These are phyloP conservation scores for Botrytis paeoniae DNA, from an alignment of 2,329 filamentous ascomycete species.

Conservation along the genomic window DNA sequence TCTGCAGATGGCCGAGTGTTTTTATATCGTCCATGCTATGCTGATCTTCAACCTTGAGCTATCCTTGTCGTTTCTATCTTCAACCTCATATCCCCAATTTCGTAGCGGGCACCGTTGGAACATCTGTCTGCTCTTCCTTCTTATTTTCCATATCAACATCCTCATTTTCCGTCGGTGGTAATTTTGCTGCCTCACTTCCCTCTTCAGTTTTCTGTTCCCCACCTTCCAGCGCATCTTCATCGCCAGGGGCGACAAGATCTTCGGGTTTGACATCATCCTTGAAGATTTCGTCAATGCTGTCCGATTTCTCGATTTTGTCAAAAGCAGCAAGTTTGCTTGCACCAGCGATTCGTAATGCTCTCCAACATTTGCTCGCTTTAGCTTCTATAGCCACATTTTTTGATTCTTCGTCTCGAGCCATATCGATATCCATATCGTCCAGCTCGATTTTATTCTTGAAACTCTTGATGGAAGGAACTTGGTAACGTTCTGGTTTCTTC, in stretches of 20 bases:
- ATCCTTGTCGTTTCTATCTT: background rate
- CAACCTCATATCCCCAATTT: background rate
- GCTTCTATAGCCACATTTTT: slow-evolving; percentile 60
- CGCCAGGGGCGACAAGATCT: slow-evolving; percentile 35
- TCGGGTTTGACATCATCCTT: slow-evolving; percentile 45
- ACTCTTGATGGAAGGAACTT: slow-evolving; percentile 64
- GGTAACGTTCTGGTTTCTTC: slow-evolving; percentile 62
- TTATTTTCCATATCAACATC: slow-evolving; percentile 16
- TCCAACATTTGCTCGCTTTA: slow-evolving; percentile 88
- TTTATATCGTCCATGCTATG: background rate
- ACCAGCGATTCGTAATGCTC: slow-evolving; percentile 77
- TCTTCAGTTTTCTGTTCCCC: slow-evolving; percentile 28
- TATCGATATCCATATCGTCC: slow-evolving; percentile 82
- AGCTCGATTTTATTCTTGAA: slow-evolving; percentile 73
- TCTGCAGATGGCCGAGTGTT: background rate
- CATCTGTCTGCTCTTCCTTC: background rate
- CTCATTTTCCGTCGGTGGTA: slow-evolving; percentile 9
- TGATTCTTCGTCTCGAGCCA: slow-evolving; percentile 62
- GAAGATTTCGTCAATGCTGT: slow-evolving; percentile 62
- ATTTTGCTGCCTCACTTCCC: slow-evolving; percentile 16
- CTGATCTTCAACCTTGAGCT: background rate
- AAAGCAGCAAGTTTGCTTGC: slow-evolving; percentile 72
- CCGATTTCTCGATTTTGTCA: slow-evolving; percentile 83
- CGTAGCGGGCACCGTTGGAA: background rate
- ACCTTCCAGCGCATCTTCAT: slow-evolving; percentile 39